These are phyloP conservation scores for Penicillium vulpinum DNA, from an alignment of 2,329 filamentous ascomycete species.

Conservation along the genomic window DNA sequence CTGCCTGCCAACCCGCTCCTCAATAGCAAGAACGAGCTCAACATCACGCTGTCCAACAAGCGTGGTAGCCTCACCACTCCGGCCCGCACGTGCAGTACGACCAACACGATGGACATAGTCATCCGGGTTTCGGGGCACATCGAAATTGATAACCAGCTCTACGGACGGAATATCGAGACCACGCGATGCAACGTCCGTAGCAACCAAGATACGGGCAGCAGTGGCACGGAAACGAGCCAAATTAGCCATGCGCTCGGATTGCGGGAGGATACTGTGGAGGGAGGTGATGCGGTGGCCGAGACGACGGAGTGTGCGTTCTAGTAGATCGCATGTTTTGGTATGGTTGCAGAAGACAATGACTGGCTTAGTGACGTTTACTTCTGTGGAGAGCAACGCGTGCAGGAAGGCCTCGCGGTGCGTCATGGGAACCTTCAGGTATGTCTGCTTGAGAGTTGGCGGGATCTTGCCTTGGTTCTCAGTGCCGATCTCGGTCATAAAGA, in stretches of 20 bases:
- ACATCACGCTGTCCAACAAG: conserved; percentile 94
- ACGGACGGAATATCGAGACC: conserved; percentile 96
- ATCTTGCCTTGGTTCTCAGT: conserved; percentile 68
- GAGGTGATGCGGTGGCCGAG: conserved; percentile 89
- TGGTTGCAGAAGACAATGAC: conserved; percentile 95
- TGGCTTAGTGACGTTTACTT: conserved; percentile 70
- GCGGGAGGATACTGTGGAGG: conserved; percentile 82
- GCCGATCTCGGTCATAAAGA: conserved; percentile 87
- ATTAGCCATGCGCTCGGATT: conserved; percentile 82
- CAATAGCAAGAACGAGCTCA: conserved; percentile 84
- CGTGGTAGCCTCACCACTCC: conserved; percentile 77
- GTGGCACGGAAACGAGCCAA: conserved; percentile 86
- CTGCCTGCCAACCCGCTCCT: conserved; percentile 72
- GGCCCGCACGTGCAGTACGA: conserved; percentile 88
- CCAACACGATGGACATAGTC: conserved; percentile 97
- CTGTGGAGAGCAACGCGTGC: conserved; percentile 81
- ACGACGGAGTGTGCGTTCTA: conserved; percentile 83
- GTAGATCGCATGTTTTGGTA: conserved; percentile 80
- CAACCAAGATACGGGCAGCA: conserved; percentile 85
- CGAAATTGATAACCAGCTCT: conserved; percentile 87
- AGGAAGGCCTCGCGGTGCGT: conserved; percentile 95
- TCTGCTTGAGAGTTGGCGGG: conserved; percentile 77
- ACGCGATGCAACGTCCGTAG: conserved; percentile 90
- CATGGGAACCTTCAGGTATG: conserved; percentile 82
- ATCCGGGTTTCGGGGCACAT: conserved; percentile 91